phyloP scores from a whole-genome alignment of 129 eudicot species.

The Silybum marianum region DNA sequence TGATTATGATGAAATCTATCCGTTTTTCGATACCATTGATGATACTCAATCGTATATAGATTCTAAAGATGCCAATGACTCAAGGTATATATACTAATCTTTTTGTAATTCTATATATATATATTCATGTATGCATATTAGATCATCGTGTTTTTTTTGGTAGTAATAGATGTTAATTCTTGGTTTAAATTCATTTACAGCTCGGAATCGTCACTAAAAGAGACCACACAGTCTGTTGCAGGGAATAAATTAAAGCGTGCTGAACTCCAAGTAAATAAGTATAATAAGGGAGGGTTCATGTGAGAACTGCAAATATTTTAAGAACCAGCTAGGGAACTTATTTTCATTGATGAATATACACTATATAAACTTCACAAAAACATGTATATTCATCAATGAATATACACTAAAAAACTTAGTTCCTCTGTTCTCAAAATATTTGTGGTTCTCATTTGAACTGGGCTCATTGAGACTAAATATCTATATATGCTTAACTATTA shows the following conservation, averaged over 20 bases:
- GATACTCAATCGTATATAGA: constrained; percentile 79
- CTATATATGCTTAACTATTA: not conserved
- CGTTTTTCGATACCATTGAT: constrained; percentile 74
- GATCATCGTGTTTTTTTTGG: not conserved
- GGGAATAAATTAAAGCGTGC: constrained; percentile 63
- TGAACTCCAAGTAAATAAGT: constrained; percentile 42
- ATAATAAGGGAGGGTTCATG: not conserved
- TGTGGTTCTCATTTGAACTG: not conserved
- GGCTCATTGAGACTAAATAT: not conserved
- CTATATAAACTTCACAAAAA: not conserved
- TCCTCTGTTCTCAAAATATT: not conserved
- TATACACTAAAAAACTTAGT: not conserved
- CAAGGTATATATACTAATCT: constrained; percentile 39
- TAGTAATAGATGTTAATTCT: not conserved
- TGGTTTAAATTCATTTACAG: constrained; percentile 40
- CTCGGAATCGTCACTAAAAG: constrained; percentile 64
- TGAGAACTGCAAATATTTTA: not conserved
- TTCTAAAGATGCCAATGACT: constrained; percentile 63
- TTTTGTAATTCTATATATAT: not conserved
- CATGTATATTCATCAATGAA: not conserved
- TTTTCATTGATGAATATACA: not conserved
- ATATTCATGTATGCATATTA: not conserved
- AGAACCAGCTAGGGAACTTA: not conserved
- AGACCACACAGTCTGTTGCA: constrained; percentile 50
- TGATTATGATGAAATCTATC: constrained; percentile 68